Conservation (phyloP, 2,329 filamentous ascomycete genomes). For the Monilinia laxa region DNA sequence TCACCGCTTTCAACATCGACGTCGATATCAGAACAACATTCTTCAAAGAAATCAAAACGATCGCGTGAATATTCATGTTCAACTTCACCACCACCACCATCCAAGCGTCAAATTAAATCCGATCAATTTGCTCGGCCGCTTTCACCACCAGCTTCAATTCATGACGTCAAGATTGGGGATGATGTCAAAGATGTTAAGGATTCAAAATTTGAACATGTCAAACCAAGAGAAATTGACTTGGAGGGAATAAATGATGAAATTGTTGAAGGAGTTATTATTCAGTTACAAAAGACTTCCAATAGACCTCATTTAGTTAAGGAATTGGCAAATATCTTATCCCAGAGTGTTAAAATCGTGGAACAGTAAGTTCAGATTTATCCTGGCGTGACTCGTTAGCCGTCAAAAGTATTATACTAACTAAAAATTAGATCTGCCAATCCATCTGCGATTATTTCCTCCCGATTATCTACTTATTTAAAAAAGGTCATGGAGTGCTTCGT, state of each 20-base stretch:
- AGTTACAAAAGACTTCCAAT: slow-evolving; percentile 87
- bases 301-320: slow-evolving; percentile 94
- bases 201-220: slow-evolving; percentile 42
- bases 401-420: slow-evolving; percentile 36
- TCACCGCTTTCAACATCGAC: slow-evolving; percentile 40
- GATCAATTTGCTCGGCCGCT: slow-evolving; percentile 75
- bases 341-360: slow-evolving; percentile 78
- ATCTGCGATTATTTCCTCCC: slow-evolving; percentile 90
- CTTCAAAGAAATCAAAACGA: slow-evolving; percentile 73
- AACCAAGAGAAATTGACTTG: slow-evolving; percentile 65
- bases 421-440: slow-evolving; percentile 82
- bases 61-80: slow-evolving; percentile 60
- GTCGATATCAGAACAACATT: slow-evolving; percentile 42
- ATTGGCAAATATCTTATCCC: slow-evolving; percentile 75
- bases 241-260: slow-evolving; percentile 92
- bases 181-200: slow-evolving; percentile 29
- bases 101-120: slow-evolving; percentile 47
- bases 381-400: slow-evolving; percentile 22
- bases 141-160: slow-evolving; percentile 58
- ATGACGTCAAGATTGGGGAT: slow-evolving; percentile 44
- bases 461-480: slow-evolving; percentile 89
- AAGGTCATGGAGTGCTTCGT: slow-evolving; percentile 73
- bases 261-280: slow-evolving; percentile 83
- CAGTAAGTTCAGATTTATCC: slow-evolving; percentile 63
- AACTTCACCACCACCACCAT: slow-evolving; percentile 47